Base-by-base conservation (phyloP, 345 rosid genomes). In the Boechera divaricarpa region DNA sequence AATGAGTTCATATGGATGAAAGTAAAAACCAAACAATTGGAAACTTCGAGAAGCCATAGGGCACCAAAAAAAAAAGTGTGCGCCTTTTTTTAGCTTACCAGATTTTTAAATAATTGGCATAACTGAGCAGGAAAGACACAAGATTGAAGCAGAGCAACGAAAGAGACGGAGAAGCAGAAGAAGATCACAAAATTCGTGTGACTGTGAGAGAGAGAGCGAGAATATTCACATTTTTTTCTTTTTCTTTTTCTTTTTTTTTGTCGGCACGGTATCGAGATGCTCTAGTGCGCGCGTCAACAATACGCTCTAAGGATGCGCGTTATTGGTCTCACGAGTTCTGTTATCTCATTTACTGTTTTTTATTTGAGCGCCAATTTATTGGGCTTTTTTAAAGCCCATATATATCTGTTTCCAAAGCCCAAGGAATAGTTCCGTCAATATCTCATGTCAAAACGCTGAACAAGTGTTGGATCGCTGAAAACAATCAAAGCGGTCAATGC, bases 121-220 rank as follows among this genome's bases (percentile, higher is more conserved):
- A 39, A 32, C 4, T 13, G 59, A 68, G 18, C 0, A 63, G 44
- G 54, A 70, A 44, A 61, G 64, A 42, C 21, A 52, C 75, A 63
- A 32, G 80, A 28, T 29, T 59, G 73, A 49, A 69, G 63, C 63
- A 41, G 52, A 31, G 63, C 31, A 70, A 31, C 72, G 54, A 77
- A 64, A 77, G 72, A 56, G 77, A 64, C 76, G 72, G 66, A 77
- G 71, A 63, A 45, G 9, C 52, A 45, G 38, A 28, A 28, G 29
- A 61, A 44, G 42, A 77, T 54, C 59, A 62, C 70, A 77, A 44
- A 10, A 44, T 77, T 63, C 10, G 65, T 47, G 80, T 70, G 75
- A 77, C 36, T 44, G 52, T 26, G 68, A 7, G 54, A 36, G 44
- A 58, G 7, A 49, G 28, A 56, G 24, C 24, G 24, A 1, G 31